Evolutionary conservation across 2,329 filamentous ascomycete species (phyloP).

Genomic region (Rachicladosporium sp.): DNA sequence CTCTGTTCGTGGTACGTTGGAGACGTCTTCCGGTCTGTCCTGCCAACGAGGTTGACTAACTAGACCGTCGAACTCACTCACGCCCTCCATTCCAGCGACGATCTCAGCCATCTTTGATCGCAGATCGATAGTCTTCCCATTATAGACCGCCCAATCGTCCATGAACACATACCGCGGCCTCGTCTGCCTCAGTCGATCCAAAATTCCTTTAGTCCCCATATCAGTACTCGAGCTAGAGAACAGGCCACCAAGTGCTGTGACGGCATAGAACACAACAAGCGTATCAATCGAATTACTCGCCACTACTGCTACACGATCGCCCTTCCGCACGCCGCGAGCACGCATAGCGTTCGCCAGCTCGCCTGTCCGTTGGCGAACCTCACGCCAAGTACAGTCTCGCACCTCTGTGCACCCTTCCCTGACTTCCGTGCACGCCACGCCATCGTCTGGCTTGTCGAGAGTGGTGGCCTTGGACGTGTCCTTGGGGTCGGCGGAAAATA

Average conservation of each 20-base stretch:
- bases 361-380: conserved; percentile 49
- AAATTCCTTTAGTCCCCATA: conserved; percentile 66
- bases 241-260: conserved; percentile 57
- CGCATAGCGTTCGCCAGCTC: conserved; percentile 54
- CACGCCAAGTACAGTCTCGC: conserved; percentile 52
- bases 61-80: conserved; percentile 49
- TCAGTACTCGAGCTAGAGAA: conserved; percentile 71
- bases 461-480: conserved; percentile 38
- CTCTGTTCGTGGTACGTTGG: conserved; percentile 36
- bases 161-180: conserved; percentile 68
- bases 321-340: conserved; percentile 51
- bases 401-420: conserved; percentile 50
- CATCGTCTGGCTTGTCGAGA: conserved; percentile 55
- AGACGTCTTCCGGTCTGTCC: conserved; percentile 45
- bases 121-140: conserved; percentile 62
- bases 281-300: conserved; percentile 66
- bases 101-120: conserved; percentile 59
- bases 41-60: conserved; percentile 56
- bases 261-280: conserved; percentile 56
- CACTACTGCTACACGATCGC: conserved; percentile 65
- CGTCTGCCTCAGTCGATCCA: conserved; percentile 65
- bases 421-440: conserved; percentile 60
- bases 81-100: conserved; percentile 48
- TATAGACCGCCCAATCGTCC: conserved; percentile 69
- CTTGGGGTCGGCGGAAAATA: conserved; percentile 44